phyloP scores from a whole-genome alignment of 495 filamentous ascomycete species.

The Hypoxylon trugodes region DNA sequence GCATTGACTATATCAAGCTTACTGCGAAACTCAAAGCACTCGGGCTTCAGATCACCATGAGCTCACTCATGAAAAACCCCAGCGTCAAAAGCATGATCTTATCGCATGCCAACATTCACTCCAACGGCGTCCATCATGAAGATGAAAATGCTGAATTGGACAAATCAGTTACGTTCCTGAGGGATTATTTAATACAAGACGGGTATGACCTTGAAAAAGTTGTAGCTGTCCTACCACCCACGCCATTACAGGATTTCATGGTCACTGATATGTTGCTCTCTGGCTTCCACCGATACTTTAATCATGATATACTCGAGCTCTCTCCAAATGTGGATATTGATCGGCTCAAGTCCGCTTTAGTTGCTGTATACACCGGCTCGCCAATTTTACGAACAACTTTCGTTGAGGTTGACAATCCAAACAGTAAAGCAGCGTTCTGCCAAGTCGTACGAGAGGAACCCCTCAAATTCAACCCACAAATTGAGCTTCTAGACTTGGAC shows the following conservation, averaged over 20 bases:
- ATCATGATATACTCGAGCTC: conserved; percentile 73
- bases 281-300: conserved; percentile 76
- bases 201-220: conserved; percentile 40
- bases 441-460: conserved; percentile 64
- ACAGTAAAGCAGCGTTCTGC: conserved; percentile 64
- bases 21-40: conserved; percentile 68
- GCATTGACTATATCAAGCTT: conserved; percentile 74
- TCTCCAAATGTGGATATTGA: conserved; percentile 55
- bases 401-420: conserved; percentile 64
- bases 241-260: conserved; percentile 85
- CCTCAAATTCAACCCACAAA: conserved; percentile 13
- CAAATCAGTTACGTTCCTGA: conserved; percentile 19
- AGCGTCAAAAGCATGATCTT: conserved; percentile 65
- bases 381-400: conserved; percentile 83
- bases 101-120: neutral
- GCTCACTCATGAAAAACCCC: conserved; percentile 72
- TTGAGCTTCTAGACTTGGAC: conserved; percentile 28
- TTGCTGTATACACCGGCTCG: conserved; percentile 60
- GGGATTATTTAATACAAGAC: conserved; percentile 3
- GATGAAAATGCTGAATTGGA: conserved; percentile 1
- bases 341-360: conserved; percentile 68
- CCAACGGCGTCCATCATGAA: neutral
- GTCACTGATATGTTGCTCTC: conserved; percentile 77
- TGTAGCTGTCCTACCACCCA: conserved; percentile 67
- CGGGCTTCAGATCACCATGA: conserved; percentile 68